These are phyloP conservation scores for Xylariaceae sp. DNA, from an alignment of 2,329 filamentous ascomycete genomes.

Conservation along the genomic window DNA sequence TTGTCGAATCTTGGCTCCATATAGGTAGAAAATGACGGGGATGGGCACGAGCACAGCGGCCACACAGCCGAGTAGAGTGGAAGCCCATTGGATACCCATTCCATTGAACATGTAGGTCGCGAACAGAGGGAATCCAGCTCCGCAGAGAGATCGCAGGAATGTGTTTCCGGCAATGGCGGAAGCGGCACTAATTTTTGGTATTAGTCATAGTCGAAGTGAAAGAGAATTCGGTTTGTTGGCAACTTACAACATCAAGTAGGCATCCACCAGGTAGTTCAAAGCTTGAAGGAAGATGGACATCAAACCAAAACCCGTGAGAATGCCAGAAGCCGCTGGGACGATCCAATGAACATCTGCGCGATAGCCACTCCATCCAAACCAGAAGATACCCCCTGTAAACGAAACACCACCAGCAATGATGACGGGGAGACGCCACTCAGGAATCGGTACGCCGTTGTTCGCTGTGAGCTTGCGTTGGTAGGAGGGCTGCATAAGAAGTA, in stretches of 20 bases:
- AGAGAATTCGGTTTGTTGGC: background rate
- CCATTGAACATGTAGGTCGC: constrained; percentile 65
- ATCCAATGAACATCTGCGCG: constrained; percentile 56
- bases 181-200: constrained; percentile 46
- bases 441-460: constrained; percentile 61
- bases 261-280: constrained; percentile 78
- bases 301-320: constrained; percentile 69
- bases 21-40: constrained; percentile 58
- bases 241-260: constrained; percentile 59
- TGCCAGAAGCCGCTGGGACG: constrained; percentile 56
- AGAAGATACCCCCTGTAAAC: constrained; percentile 66
- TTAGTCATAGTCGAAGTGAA: constrained; percentile 5
- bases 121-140: constrained; percentile 77
- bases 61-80: constrained; percentile 58
- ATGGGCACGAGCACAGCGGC: constrained; percentile 56
- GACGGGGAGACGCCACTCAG: constrained; percentile 63
- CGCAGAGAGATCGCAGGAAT: constrained; percentile 72
- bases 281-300: constrained; percentile 79
- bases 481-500: constrained; percentile 59
- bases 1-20: constrained; percentile 52
- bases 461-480: constrained; percentile 66
- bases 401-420: constrained; percentile 56
- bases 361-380: constrained; percentile 73
- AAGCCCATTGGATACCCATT: constrained; percentile 58
- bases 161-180: constrained; percentile 81